Evolutionary conservation across 495 filamentous ascomycete genomes (phyloP).

Genomic region (Aspergillus sclerotiicarbonarius): DNA sequence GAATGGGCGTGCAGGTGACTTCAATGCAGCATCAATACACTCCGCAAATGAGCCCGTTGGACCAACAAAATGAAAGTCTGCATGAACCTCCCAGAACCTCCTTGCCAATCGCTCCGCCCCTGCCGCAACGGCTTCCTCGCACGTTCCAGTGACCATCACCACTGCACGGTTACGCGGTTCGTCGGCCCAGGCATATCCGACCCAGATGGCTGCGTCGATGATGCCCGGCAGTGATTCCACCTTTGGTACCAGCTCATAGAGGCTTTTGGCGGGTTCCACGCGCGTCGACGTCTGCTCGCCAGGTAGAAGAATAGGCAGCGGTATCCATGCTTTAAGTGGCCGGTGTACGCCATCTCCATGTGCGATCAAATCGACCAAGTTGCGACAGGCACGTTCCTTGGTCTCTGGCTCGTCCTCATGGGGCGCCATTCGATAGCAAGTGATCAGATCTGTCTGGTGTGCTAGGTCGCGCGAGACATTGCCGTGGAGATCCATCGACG

Average conservation of each 20-base stretch:
- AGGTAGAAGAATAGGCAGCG: conserved; percentile 53
- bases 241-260: conserved; percentile 49
- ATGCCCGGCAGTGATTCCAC: conserved; percentile 42
- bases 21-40: conserved; percentile 48
- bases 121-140: conserved; percentile 28
- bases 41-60: conserved; percentile 50
- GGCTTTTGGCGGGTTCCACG: conserved; percentile 51
- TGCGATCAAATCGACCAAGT: conserved; percentile 43
- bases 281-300: conserved; percentile 60
- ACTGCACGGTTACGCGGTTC: conserved; percentile 54
- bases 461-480: conserved; percentile 53
- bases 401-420: conserved; percentile 53
- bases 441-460: conserved; percentile 53
- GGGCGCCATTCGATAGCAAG: conserved; percentile 56
- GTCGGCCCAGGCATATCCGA: conserved; percentile 61
- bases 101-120: conserved; percentile 48
- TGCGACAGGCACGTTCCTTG: conserved; percentile 53
- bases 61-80: conserved; percentile 53
- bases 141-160: conserved; percentile 54
- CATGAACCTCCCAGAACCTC: conserved; percentile 48
- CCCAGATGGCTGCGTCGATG: conserved; percentile 57
- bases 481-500: conserved; percentile 58
- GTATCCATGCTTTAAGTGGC: conserved; percentile 56
- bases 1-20: conserved; percentile 46
- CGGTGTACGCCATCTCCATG: conserved; percentile 7